Percentiles rank a stretch among this genome's conserved stretches.
Evolutionary conservation across 208 protist species (phyloP).

Genomic region (Angomonas desouzai): DNA sequence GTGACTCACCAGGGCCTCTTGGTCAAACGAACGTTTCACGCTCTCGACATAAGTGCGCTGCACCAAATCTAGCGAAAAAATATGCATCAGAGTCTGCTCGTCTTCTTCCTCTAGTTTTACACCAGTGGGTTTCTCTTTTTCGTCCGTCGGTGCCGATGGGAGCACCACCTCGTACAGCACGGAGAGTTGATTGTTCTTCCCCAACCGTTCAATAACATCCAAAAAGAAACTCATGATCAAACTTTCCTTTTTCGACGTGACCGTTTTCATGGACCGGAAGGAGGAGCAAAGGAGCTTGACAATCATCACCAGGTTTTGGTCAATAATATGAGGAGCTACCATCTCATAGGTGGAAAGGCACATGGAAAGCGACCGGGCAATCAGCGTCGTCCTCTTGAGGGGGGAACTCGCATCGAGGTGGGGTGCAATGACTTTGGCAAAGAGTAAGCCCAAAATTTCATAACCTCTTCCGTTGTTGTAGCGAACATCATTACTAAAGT

Average conservation of each 20-base stretch:
- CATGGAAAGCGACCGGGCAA: slow-evolving; percentile 45
- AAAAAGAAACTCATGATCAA: background rate
- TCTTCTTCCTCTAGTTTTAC: background rate
- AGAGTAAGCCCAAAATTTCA: slow-evolving; percentile 79
- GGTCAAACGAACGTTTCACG: background rate
- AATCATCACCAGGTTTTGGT: slow-evolving; percentile 71
- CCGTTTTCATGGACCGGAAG: slow-evolving; percentile 5
- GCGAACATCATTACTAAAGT: slow-evolving; percentile 63
- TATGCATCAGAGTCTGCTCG: background rate
- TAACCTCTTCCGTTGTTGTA: slow-evolving; percentile 88
- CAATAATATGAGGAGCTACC: slow-evolving; percentile 86
- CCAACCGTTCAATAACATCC: slow-evolving; percentile 27
- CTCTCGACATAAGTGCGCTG: background rate
- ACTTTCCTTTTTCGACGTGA: background rate
- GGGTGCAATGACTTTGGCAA: slow-evolving; percentile 76
- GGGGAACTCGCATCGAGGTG: slow-evolving; percentile 31
- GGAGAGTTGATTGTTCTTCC: slow-evolving; percentile 62
- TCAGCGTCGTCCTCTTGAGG: background rate
- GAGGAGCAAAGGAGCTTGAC: slow-evolving; percentile 59
- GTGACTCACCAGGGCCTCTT: background rate
- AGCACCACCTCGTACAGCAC: slow-evolving; percentile 60
- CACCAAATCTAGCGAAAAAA: background rate
- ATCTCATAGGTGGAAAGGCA: slow-evolving; percentile 81
- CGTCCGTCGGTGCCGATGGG: background rate
- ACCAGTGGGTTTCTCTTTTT: background rate